A percentile compares a stretch with the other conserved stretches of the same genome.
Evolutionary conservation across 2,329 filamentous ascomycete genomes (phyloP).

Genomic region (Chrysosporium queenslandicum): DNA sequence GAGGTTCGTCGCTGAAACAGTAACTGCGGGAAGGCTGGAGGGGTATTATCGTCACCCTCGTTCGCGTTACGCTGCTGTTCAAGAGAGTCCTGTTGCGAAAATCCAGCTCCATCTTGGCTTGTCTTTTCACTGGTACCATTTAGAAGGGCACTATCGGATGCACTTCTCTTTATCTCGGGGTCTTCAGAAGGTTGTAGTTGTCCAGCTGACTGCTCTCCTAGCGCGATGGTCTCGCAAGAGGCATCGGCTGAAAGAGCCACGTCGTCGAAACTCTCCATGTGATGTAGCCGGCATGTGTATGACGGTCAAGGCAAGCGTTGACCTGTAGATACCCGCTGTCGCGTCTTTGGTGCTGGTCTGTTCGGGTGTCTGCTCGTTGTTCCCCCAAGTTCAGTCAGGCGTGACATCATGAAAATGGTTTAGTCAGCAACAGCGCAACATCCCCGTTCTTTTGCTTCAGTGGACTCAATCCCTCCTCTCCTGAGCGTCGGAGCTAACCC

Average conservation of each 20-base stretch:
- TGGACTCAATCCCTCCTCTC: not conserved
- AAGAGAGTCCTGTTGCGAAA: not conserved
- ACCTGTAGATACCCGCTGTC: not conserved
- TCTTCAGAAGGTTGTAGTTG: conserved; percentile 8
- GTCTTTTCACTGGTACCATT: not conserved
- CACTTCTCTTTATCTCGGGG: conserved; percentile 6
- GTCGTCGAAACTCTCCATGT: conserved; percentile 36
- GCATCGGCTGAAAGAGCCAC: conserved; percentile 24
- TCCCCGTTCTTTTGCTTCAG: not conserved
- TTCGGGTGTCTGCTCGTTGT: not conserved
- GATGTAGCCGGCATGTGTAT: conserved; percentile 13
- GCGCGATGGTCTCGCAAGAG: conserved; percentile 19
- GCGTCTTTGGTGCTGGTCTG: not conserved
- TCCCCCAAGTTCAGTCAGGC: not conserved
- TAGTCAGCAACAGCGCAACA: too few species aligned
- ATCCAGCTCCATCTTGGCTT: not conserved
- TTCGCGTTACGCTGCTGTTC: not conserved
- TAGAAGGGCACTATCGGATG: conserved; percentile 6
- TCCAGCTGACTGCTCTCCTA: conserved; percentile 19
- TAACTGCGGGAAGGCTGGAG: conserved; percentile 14
- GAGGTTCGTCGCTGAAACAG: conserved; percentile 27
- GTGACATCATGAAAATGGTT: not conserved
- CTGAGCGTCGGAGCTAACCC: too few species aligned
- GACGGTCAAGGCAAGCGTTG: too few species aligned
- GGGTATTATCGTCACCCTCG: not conserved